Evolutionary conservation across 2,329 filamentous ascomycete genomes (phyloP).

Genomic region (Neofusicoccum parvum): DNA sequence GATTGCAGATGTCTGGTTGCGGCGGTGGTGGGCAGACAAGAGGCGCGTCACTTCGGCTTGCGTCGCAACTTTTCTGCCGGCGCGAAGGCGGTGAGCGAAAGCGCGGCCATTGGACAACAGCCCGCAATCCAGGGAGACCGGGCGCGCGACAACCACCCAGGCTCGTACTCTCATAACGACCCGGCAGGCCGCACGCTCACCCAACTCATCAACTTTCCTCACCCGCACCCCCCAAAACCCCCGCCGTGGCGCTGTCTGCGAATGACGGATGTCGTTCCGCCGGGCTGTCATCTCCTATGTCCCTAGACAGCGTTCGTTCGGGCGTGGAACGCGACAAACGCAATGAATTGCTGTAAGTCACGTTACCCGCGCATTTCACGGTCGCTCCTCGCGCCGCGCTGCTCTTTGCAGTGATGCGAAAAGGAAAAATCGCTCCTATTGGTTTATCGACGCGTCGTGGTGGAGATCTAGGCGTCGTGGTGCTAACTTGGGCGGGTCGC

Average conservation of each 20-base stretch:
- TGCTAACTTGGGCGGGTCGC: constrained; percentile 21
- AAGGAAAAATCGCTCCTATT: constrained; percentile 44
- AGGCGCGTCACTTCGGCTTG: constrained; percentile 11
- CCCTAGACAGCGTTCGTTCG: constrained; percentile 48
- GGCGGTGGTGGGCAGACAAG: background rate
- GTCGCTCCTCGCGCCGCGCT: constrained; percentile 33
- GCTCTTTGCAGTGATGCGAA: constrained; percentile 38
- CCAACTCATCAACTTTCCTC: constrained; percentile 36
- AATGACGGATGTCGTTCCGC: constrained; percentile 52
- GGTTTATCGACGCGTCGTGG: constrained; percentile 39
- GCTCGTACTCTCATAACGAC: constrained; percentile 19
- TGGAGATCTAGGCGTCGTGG: constrained; percentile 36
- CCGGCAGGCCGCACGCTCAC: constrained; percentile 23
- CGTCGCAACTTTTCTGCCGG: constrained; percentile 13
- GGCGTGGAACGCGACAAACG: constrained; percentile 42
- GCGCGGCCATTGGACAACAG: constrained; percentile 9
- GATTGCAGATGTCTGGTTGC: background rate
- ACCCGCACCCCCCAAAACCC: constrained; percentile 35
- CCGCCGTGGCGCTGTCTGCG: constrained; percentile 45
- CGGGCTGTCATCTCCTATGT: constrained; percentile 48
- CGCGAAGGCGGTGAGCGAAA: background rate
- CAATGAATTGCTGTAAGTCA: constrained; percentile 49
- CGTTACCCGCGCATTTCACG: constrained; percentile 28
- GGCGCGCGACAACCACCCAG: constrained; percentile 21
- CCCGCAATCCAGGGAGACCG: constrained; percentile 16